A percentile compares a stretch with the other conserved stretches of the same genome.
Conservation (phyloP, 495 filamentous ascomycete genomes). For the Hypoxylon intermedium region DNA sequence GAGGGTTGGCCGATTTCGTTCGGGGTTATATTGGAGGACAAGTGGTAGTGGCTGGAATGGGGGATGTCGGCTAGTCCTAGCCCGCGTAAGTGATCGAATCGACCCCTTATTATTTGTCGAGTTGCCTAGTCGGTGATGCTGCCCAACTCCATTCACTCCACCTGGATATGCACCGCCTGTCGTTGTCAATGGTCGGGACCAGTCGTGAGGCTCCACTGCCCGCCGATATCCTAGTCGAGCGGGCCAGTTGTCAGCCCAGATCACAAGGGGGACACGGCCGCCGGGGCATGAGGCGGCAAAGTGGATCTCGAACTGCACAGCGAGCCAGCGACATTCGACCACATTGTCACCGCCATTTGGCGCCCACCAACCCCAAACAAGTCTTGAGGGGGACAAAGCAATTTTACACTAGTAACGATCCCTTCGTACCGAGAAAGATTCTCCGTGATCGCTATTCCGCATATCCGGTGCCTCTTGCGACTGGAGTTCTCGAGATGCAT, state of each 20-base stretch:
- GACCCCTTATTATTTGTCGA: constrained; percentile 35
- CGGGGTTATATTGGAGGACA: constrained; percentile 31
- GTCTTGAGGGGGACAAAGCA: constrained; percentile 22
- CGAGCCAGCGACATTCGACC: constrained; percentile 41
- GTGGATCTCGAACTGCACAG: constrained; percentile 37
- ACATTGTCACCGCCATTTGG: constrained; percentile 48
- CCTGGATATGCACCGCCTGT: constrained; percentile 39
- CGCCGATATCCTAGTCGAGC: constrained; percentile 37
- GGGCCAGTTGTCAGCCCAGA: constrained; percentile 34
- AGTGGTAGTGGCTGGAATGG: constrained; percentile 9
- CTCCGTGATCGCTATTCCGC: constrained; percentile 28
- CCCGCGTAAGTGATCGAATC: constrained; percentile 25
- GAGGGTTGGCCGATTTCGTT: constrained; percentile 33
- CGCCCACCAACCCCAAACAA: constrained; percentile 24
- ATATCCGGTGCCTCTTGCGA: constrained; percentile 10
- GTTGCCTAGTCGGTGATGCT: constrained; percentile 41
- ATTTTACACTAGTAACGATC: constrained; percentile 11
- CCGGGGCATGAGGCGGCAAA: constrained; percentile 41
- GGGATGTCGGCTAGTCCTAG: constrained; percentile 10
- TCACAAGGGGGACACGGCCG: constrained; percentile 36
- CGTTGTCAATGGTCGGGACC: constrained; percentile 36
- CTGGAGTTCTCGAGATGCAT: not conserved
- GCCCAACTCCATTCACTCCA: constrained; percentile 46
- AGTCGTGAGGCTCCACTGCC: constrained; percentile 32
- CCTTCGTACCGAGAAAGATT: not conserved